Base-by-base conservation (phyloP, 331 rosid genomes). In the Pyracantha coccinea region DNA sequence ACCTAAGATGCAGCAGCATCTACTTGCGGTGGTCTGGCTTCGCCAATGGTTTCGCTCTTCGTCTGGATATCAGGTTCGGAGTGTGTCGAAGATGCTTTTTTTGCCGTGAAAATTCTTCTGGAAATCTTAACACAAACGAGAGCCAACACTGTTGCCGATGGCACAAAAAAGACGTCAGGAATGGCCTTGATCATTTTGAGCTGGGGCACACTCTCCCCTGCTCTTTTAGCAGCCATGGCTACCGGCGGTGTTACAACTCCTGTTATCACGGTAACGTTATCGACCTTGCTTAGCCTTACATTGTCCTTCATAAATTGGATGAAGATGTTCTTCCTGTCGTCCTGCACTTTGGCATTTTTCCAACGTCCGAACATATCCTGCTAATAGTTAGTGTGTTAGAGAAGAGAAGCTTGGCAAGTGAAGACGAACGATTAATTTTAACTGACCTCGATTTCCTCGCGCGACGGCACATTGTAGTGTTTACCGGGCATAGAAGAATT, bases 401-500 rank as follows among this genome's bases (percentile, higher is more conserved):
- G 58, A 24, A 55, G 50, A 41, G 50, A 41, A 61, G 27, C 29
- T 32, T 27, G 17, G 72, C 31, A 72, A 60, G 23, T 20, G 53
- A 50, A 75, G 35, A 2, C 19, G 63, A 17, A 17, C 25, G 47
- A 75, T 38, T 1, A 38, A 55, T 58, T n/a, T 81, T 21, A 67
- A 66, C 73, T 72, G 4, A 90, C 96, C 90, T 81, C 1, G 12
- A 91, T 45, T 8, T 81, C 84, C 25, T 71, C 2, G 31, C 1
- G 73, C 27, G 75, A 1, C 24, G 97, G 93, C 31, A 74, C 85
- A 62, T 87, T 88, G 44, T 85, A 89, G 82, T 89, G 93, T 74
- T 84, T 91, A 15, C 94, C 93, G 0, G 94, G 94, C 82, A 91
- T 54, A 32, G 86, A 79, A 68, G 82, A 63, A 84, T 87, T 91